Percentiles rank a stretch among this genome's conserved stretches.
Conservation (phyloP, 768 basidiomycete species). For the Boletales sp. region DNA sequence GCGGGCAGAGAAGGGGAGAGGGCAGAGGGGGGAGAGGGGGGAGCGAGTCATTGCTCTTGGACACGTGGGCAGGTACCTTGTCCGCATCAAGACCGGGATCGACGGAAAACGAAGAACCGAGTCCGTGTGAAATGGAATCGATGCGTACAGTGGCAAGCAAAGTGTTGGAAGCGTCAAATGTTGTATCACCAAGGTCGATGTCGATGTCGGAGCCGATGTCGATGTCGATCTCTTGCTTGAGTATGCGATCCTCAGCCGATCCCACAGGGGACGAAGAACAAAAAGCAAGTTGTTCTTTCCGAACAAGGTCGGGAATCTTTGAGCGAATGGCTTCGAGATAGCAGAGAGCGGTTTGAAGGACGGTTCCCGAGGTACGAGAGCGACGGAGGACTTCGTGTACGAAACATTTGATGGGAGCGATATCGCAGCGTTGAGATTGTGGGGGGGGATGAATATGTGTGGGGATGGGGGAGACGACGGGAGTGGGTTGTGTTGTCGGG, state of each 20-base stretch:
- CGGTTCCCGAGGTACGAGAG: conserved; percentile 77
- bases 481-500: conserved; percentile 40
- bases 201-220: conserved; percentile 40
- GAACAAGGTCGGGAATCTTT: conserved; percentile 62
- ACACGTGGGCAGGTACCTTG: conserved; percentile 8
- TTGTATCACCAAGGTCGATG: conserved; percentile 27
- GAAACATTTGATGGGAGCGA: conserved; percentile 68
- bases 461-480: conserved; percentile 27
- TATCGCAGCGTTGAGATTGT: conserved; percentile 26
- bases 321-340: conserved; percentile 81
- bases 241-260: conserved; percentile 41
- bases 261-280: conserved; percentile 39
- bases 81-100: conserved; percentile 12
- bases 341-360: conserved; percentile 84
- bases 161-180: conserved; percentile 19
- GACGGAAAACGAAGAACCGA: conserved; percentile 13
- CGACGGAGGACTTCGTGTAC: conserved; percentile 87
- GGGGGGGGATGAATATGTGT: conserved; percentile 11
- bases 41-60: conserved; percentile 18
- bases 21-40: conserved; percentile 49
- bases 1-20: conserved; percentile 81
- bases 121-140: conserved; percentile 24
- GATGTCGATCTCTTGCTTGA: conserved; percentile 41
- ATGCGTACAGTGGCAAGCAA: conserved; percentile 45
- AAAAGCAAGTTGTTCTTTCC: conserved; percentile 45